Conservation (phyloP, 2,329 filamentous ascomycete species). For the Monosporascus sp. region DNA sequence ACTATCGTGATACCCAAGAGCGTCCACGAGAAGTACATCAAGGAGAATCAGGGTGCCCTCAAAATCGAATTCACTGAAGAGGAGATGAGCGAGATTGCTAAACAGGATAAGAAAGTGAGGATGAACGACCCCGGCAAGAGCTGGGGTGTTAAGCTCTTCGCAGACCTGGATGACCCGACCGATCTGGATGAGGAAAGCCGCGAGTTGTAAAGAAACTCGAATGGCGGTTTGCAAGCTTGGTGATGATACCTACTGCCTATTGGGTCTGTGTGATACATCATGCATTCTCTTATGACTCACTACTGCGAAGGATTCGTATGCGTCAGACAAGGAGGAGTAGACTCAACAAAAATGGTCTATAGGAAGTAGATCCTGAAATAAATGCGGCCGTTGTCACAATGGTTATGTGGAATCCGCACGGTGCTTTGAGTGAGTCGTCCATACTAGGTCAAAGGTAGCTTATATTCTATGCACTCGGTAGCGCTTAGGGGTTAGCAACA, state of each 20-base stretch:
- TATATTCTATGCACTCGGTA: too few relatives aligned
- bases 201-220: constrained; percentile 10
- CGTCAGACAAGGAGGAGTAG: too few relatives aligned
- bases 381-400: too few relatives aligned
- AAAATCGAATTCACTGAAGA: constrained; percentile 35
- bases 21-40: constrained; percentile 34
- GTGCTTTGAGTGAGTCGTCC: too few relatives aligned
- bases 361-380: too few relatives aligned
- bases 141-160: constrained; percentile 35
- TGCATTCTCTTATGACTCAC: too few relatives aligned
- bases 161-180: constrained; percentile 32
- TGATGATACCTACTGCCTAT: not conserved
- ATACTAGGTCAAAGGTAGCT: too few relatives aligned
- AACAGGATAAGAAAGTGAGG: constrained; percentile 26
- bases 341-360: too few relatives aligned
- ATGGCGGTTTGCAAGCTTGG: not conserved
- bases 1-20: constrained; percentile 47
- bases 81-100: constrained; percentile 29
- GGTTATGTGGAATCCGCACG: too few relatives aligned
- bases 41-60: constrained; percentile 43
- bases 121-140: constrained; percentile 31
- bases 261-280: too few relatives aligned
- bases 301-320: too few relatives aligned
- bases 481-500: too few relatives aligned
- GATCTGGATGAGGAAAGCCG: constrained; percentile 7